Evolutionary conservation across 2,329 filamentous ascomycete genomes (phyloP).

Genomic region (Sordariomycetes sp.): DNA sequence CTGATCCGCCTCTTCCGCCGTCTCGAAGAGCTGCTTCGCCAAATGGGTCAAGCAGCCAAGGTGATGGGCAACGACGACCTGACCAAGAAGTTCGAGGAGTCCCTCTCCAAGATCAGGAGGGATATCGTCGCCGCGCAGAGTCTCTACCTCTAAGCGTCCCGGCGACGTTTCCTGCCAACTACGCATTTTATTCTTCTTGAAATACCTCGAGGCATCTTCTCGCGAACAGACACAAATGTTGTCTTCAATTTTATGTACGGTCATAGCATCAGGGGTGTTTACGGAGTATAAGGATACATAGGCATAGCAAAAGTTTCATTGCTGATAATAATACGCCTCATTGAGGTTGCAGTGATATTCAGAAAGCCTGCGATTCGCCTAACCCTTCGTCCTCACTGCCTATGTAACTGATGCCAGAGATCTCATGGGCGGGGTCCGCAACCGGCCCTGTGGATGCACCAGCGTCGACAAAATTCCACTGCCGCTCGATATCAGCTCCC

Average conservation of each 20-base stretch:
- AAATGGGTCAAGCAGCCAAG: slow-evolving; percentile 92
- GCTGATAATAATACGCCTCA: neutral
- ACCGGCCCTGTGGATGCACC: no score
- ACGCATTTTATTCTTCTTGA: neutral
- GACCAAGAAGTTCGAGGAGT: slow-evolving; percentile 82
- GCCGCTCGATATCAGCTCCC: no score
- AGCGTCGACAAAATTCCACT: no score
- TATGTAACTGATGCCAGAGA: no score
- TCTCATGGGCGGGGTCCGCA: no score
- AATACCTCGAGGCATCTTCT: neutral
- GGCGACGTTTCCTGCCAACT: neutral
- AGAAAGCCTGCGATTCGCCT: neutral
- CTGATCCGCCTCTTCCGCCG: slow-evolving; percentile 93
- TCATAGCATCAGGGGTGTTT: neutral
- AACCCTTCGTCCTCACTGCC: no score
- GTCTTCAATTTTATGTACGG: neutral
- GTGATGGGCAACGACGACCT: slow-evolving; percentile 97
- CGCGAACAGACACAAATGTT: no score
- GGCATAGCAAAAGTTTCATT: neutral
- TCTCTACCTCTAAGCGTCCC: slow-evolving; percentile 61
- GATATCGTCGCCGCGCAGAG: slow-evolving; percentile 95
- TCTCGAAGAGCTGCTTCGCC: slow-evolving; percentile 84
- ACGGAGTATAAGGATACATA: neutral
- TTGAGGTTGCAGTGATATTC: no score
- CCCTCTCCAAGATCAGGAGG: slow-evolving; percentile 75